These are phyloP conservation scores for Anthracocystis walkeri DNA, from an alignment of 1,284 basidiomycete species.

Conservation along the genomic window DNA sequence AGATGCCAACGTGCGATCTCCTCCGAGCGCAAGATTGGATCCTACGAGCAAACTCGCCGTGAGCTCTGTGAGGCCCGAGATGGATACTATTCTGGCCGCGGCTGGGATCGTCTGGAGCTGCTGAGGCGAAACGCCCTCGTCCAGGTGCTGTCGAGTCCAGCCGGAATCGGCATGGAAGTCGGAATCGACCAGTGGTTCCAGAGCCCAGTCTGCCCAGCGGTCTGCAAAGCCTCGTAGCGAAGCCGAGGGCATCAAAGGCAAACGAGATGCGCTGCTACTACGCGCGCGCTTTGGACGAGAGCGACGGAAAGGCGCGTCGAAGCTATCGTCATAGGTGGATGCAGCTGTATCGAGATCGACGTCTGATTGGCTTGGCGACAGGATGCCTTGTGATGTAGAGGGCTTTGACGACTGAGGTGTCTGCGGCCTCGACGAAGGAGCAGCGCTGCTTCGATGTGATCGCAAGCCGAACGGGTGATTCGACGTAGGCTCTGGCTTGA, in stretches of 20 bases:
- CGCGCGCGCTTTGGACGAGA: constrained; percentile 22
- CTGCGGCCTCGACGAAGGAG: constrained; percentile 8
- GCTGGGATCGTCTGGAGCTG: constrained; percentile 32
- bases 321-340: constrained; percentile 18
- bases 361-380: constrained; percentile 33
- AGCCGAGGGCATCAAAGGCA: constrained; percentile 30
- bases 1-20: constrained; percentile 43
- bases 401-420: constrained; percentile 9
- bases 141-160: constrained; percentile 36
- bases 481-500: constrained; percentile 14
- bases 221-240: constrained; percentile 53
- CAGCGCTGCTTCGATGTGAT: constrained; percentile 9
- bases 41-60: constrained; percentile 50
- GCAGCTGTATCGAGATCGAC: constrained; percentile 9
- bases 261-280: constrained; percentile 38
- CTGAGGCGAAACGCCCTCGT: constrained; percentile 14
- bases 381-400: background rate
- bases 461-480: background rate
- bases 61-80: constrained; percentile 43
- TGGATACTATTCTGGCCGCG: constrained; percentile 38
- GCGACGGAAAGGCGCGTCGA: constrained; percentile 26
- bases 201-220: constrained; percentile 62
- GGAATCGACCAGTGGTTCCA: constrained; percentile 53
- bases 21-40: constrained; percentile 36
- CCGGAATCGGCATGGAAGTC: constrained; percentile 55